phyloP scores from a whole-genome alignment of 2,329 filamentous ascomycete genomes.

The Verticillium nubilum region DNA sequence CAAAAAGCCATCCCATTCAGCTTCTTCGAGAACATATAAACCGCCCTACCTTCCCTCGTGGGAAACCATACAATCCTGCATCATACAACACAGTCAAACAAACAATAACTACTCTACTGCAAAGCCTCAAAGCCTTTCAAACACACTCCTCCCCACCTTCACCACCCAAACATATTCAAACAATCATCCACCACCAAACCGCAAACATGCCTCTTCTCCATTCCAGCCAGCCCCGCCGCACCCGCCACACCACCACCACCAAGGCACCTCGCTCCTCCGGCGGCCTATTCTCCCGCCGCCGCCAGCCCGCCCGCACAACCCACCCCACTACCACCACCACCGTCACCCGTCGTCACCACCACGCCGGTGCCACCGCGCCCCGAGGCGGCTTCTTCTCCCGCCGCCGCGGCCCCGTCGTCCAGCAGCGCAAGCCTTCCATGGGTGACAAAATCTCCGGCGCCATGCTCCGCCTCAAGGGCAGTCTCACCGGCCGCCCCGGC shows the following conservation, averaged over 20 bases:
- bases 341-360: constrained; percentile 15
- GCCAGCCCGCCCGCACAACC: constrained; percentile 11
- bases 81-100: constrained; percentile 4
- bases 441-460: constrained; percentile 77
- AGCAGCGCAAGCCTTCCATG: constrained; percentile 61
- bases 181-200: constrained; percentile 5
- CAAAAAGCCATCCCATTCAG: not conserved
- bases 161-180: constrained; percentile 1
- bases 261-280: constrained; percentile 8
- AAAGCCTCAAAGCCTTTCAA: constrained; percentile 4
- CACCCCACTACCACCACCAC: constrained; percentile 17
- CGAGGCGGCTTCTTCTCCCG: constrained; percentile 32
- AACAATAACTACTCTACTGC: not conserved
- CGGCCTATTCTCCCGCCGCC: constrained; percentile 18
- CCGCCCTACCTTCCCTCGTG: constrained; percentile 1
- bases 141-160: not conserved
- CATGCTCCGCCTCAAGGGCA: constrained; percentile 67
- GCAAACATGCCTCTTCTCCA: constrained; percentile 25
- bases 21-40: constrained; percentile 8
- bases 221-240: constrained; percentile 10
- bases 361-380: constrained; percentile 31
- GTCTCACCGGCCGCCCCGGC: constrained; percentile 61
- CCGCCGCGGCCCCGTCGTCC: constrained; percentile 26
- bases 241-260: constrained; percentile 12
- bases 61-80: not conserved